Evolutionary conservation across 169 alveolate species (phyloP), one percentile per base, ranked within the genome.

Genomic region (Babesia gibsoni): DNA sequence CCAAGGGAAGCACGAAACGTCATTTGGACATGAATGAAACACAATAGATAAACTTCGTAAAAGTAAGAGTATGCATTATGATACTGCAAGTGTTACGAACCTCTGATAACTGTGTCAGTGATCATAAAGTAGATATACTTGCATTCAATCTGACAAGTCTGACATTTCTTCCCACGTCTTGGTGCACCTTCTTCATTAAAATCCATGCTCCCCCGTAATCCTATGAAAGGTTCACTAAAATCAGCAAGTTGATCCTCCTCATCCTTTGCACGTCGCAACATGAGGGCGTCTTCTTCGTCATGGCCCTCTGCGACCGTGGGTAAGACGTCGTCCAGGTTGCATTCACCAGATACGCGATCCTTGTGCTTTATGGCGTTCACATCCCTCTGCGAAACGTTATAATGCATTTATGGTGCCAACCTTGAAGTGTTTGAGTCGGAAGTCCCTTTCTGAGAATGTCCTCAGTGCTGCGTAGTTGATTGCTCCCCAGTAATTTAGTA

Each of bases 401-500:
- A 1, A 50, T 10, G 16, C 14, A 20, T 6, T 7, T 23, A 25
- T 23, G 23, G 35, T 20, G 14, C 33, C n/a, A 3, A 50, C 59
- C 4, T 50, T 50, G 37, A 50, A 50, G 25, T 50, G 59, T 35
- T 6, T 1, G 3, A 50, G 41, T 20, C 30, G 30, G 7, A 16
- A 35, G 33, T 50, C 59, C 35, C 10, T 10, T n/a, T n/a, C 1
- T 14, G 59, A 3, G 59, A 50, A 7, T n/a, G 4, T 9, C 33
- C 59, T 50, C 59, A 6, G n/a, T 6, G 92, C 93, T 36, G 73
- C 92, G 61, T 72, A 87, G 73, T 88, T 88, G 52, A 88, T 88
- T 12, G 86, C 16, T 10, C 92, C 93, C 93, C 93, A 88, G 48
- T 85, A 88, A 67, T 88, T 87, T 16, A 88, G 84, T 45, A 85